Conservation (phyloP, 2,329 filamentous ascomycete genomes). For the Cladosporium sp. region DNA sequence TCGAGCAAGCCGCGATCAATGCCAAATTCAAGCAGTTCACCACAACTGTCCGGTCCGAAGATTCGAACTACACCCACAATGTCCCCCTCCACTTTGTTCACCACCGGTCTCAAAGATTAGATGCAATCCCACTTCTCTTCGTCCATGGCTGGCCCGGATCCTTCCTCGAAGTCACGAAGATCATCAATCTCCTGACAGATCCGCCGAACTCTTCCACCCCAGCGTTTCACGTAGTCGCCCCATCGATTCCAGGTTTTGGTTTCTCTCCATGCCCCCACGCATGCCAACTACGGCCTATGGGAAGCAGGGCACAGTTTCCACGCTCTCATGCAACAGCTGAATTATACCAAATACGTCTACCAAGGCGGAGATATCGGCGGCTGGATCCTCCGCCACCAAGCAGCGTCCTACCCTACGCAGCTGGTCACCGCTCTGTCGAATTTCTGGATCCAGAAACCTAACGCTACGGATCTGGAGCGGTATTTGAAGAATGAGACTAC, state of each 20-base stretch:
- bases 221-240: slow-evolving; percentile 63
- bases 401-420: neutral
- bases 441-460: slow-evolving; percentile 1
- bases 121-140: slow-evolving; percentile 60
- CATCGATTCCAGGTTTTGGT: slow-evolving; percentile 60
- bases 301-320: slow-evolving; percentile 58
- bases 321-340: slow-evolving; percentile 65
- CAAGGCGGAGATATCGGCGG: slow-evolving; percentile 54
- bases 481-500: neutral
- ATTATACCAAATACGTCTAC: slow-evolving; percentile 55
- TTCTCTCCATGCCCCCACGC: slow-evolving; percentile 34
- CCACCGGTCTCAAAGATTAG: slow-evolving; percentile 47
- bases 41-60: slow-evolving; percentile 35
- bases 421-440: neutral
- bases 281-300: slow-evolving; percentile 53
- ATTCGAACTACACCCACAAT: slow-evolving; percentile 17
- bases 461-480: neutral
- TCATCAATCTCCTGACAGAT: slow-evolving; percentile 53
- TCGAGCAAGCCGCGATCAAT: slow-evolving; percentile 57
- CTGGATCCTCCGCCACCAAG: neutral
- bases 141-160: slow-evolving; percentile 63
- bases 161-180: slow-evolving; percentile 56
- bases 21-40: slow-evolving; percentile 59
- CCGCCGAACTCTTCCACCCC: slow-evolving; percentile 38
- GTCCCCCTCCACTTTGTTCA: slow-evolving; percentile 60